A percentile compares a stretch with the other conserved stretches of the same genome.
phyloP scores from a whole-genome alignment of 2,329 filamentous ascomycete species.

The Pseudogymnoascus sp. region DNA sequence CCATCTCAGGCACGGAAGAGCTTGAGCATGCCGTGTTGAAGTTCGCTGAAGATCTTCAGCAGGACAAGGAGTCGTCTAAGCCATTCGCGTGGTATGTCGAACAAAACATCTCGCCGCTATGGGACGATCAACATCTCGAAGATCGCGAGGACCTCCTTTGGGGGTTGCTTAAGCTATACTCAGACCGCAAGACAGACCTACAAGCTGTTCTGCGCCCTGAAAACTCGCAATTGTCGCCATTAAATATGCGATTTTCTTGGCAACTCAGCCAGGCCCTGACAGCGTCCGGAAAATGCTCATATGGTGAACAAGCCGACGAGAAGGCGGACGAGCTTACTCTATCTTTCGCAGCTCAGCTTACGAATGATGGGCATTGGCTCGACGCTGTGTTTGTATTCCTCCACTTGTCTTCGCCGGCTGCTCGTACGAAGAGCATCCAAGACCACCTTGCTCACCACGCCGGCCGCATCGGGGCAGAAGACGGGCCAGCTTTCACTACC shows the following conservation, averaged over 20 bases:
- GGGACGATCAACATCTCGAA: conserved; percentile 52
- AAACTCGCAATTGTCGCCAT: conserved; percentile 65
- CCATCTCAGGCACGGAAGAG: conserved; percentile 58
- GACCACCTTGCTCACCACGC: conserved; percentile 70
- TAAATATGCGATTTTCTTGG: conserved; percentile 74
- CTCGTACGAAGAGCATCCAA: conserved; percentile 61
- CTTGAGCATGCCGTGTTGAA: conserved; percentile 65
- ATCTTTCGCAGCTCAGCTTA: conserved; percentile 58
- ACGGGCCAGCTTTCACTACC: conserved; percentile 48
- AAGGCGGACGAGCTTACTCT: conserved; percentile 61
- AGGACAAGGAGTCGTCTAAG: conserved; percentile 59
- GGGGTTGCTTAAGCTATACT: conserved; percentile 76
- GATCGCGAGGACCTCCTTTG: conserved; percentile 73
- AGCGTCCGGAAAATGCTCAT: conserved; percentile 44
- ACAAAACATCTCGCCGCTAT: conserved; percentile 49
- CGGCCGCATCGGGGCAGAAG: conserved; percentile 53
- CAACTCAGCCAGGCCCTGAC: conserved; percentile 67
- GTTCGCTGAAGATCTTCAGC: conserved; percentile 66
- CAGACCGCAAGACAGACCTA: conserved; percentile 47
- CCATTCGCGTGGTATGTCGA: conserved; percentile 68
- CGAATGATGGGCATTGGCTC: conserved; percentile 58
- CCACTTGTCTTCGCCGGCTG: conserved; percentile 58
- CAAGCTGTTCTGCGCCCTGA: conserved; percentile 69
- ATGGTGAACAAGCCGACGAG: conserved; percentile 44
- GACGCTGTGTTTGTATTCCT: conserved; percentile 71